Base-by-base conservation (phyloP, 352 stramenopile genomes). In the Sclerospora graminicola region DNA sequence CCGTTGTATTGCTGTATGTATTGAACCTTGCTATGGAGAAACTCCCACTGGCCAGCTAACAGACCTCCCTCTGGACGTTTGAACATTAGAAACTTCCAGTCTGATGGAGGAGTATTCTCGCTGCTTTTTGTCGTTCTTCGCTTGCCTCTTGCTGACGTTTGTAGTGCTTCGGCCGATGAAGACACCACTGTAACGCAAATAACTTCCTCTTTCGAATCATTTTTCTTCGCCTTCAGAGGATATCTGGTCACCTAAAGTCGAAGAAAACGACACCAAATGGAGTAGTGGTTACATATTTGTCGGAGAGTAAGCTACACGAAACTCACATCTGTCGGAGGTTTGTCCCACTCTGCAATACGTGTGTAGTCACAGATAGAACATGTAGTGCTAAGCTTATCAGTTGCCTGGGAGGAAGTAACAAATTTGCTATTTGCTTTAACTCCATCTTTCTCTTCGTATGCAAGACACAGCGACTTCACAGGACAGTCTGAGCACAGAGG, bases 41-140 rank as follows among this genome's bases (percentile, higher is more conserved):
- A 95, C 48, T 95, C 81, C 84, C 82, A 94, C 44, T 95, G 84
- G 8, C 82, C 79, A 31, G 82, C 78, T 1, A 95, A 57, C 15
- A 95, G 46, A 2, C 82, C 84, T 44, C 64, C 78, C 0, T 69
- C 52, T 0, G 84, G 73, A 8, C 84, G 76, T 30, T 82, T 86
- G 1, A 53, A 63, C 82, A 94, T 91, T 14, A 94, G 51, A 45
- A 85, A 91, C 14, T 54, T 64, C 76, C 77, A 87, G n/a, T 57
- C 33, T 2, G 59, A 56, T 8, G 48, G 36, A 34, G 51, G 37
- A 28, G n/a, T n/a, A n/a, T n/a, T n/a, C n/a, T n/a, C n/a, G n/a
- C 27, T 32, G 33, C 32, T 66, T 19, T 33, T 55, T 6, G 47
- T 34, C 19, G 32, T 31, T 40, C 52, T 56, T 23, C 51, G 56